Evolutionary conservation across 306 rosid genomes (phyloP).

Genomic region (Crotalaria pallida): DNA sequence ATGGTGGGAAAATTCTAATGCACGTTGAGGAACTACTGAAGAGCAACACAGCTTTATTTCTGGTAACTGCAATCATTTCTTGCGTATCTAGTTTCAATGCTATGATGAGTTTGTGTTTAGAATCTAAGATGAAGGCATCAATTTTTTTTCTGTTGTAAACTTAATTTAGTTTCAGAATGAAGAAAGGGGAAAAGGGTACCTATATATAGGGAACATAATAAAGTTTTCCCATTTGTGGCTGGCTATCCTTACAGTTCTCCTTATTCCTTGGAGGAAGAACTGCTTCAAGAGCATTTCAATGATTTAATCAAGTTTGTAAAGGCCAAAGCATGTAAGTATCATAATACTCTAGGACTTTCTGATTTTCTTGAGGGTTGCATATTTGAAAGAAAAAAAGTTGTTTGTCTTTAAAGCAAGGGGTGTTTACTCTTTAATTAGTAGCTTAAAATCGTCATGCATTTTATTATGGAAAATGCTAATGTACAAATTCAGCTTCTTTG

Average conservation of each 20-base stretch:
- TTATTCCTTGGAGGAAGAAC: slow-evolving; percentile 75
- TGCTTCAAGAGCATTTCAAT: slow-evolving; percentile 80
- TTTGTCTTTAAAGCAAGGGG: no score
- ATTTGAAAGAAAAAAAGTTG: no score
- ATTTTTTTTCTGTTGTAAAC: background rate
- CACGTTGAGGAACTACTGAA: slow-evolving; percentile 90
- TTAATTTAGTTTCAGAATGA: background rate
- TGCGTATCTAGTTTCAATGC: background rate
- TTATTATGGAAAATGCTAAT: no score
- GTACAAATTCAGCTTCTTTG: no score
- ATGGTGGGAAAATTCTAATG: slow-evolving; percentile 90
- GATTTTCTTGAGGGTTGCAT: slow-evolving; percentile 18
- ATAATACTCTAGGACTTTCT: slow-evolving; percentile 82
- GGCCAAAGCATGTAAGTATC: slow-evolving; percentile 82
- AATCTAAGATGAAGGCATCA: background rate
- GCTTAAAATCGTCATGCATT: no score
- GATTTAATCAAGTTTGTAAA: slow-evolving; percentile 84
- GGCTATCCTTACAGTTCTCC: slow-evolving; percentile 16
- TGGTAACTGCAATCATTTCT: slow-evolving; percentile 48
- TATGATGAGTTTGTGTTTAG: background rate
- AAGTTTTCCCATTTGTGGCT: background rate
- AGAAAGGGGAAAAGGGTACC: background rate
- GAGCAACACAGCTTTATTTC: slow-evolving; percentile 89
- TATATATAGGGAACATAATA: no score
- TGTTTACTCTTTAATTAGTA: no score